Base-by-base conservation (phyloP, 1,284 basidiomycete species). In the Ceratobasidium sp. region DNA sequence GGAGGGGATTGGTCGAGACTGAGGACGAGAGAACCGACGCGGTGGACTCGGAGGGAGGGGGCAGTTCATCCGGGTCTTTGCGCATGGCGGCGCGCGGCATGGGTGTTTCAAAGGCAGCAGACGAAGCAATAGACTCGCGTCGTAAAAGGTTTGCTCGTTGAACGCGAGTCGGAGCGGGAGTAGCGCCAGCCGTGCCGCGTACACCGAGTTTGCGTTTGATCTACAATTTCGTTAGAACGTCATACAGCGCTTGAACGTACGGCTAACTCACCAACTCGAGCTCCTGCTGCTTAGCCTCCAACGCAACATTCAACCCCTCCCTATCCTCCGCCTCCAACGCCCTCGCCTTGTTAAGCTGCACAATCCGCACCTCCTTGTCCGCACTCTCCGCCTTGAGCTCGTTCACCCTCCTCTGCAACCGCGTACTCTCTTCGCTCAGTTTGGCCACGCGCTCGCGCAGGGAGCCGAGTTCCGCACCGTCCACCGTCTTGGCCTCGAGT, bases 281-380 rank as follows among this genome's bases (percentile, higher is more conserved):
- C 82, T 96, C 95, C 81, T 95, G 94, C 81, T 96, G 95, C 84
- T 96, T 96, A 29, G 94, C 91, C 83, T 95, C 94, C 77, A 96
- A 83, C 0, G 94, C 95, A 56, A 95, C 93, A 81, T 95, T 95
- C 79, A 96, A 84, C 51, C 93, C 92, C 71, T 89, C 85, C 57
- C 93, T 84, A 82, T 95, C 95, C 70, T 95, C 93, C 81, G 90
- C 90, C 76, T 93, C 88, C 81, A 91, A 88, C 0, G 87, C 85
- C 46, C 89, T 87, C 80, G 92, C 88, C 82, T 92, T 92, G 76
- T 87, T 87, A 67, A 94, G 83, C 80, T 93, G 92, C n/a, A 90
- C 85, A 34, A 97, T 87, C 80, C 90, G 90, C 56, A 96, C 88
- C 78, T 96, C 95, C 85, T 92, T 93, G 79, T 90, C 90, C 9